Evolutionary conservation across 2,329 filamentous ascomycete species (phyloP).

Genomic region (Teratosphaeria nubilosa): DNA sequence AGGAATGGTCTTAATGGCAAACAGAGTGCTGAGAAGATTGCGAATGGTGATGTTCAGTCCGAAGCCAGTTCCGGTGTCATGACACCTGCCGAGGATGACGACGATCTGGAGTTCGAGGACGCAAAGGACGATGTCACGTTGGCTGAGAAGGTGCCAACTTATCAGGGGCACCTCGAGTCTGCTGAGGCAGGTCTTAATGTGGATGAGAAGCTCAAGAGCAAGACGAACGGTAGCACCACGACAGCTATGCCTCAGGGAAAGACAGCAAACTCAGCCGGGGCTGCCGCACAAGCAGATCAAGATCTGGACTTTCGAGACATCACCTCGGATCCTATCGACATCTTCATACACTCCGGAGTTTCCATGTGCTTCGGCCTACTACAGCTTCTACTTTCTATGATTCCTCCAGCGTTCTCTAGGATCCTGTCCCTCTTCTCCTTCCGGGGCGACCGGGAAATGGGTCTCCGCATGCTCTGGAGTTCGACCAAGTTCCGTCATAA

Average conservation of each 20-base stretch:
- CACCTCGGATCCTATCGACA: slow-evolving; percentile 60
- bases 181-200: not conserved
- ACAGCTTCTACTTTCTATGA: slow-evolving; percentile 78
- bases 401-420: slow-evolving; percentile 81
- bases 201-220: not conserved
- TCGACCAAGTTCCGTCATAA: slow-evolving; percentile 69
- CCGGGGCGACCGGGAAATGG: slow-evolving; percentile 73
- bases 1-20: not conserved
- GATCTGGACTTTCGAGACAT: slow-evolving; percentile 55
- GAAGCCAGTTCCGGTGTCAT: slow-evolving; percentile 7
- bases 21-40: not conserved
- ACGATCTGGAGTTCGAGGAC: slow-evolving; percentile 47
- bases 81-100: slow-evolving; percentile 14
- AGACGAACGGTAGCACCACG: not conserved
- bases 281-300: slow-evolving; percentile 22
- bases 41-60: not conserved
- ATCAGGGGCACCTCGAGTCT: slow-evolving; percentile 37
- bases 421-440: slow-evolving; percentile 86
- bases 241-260: not conserved
- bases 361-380: slow-evolving; percentile 86
- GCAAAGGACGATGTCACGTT: slow-evolving; percentile 41
- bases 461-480: slow-evolving; percentile 80
- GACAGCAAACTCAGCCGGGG: slow-evolving; percentile 4
- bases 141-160: slow-evolving; percentile 36
- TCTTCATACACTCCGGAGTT: slow-evolving; percentile 79